Percentiles rank a stretch among this genome's conserved stretches.
phyloP scores from a whole-genome alignment of 495 filamentous ascomycete genomes.

The Aspergillus sparsus region DNA sequence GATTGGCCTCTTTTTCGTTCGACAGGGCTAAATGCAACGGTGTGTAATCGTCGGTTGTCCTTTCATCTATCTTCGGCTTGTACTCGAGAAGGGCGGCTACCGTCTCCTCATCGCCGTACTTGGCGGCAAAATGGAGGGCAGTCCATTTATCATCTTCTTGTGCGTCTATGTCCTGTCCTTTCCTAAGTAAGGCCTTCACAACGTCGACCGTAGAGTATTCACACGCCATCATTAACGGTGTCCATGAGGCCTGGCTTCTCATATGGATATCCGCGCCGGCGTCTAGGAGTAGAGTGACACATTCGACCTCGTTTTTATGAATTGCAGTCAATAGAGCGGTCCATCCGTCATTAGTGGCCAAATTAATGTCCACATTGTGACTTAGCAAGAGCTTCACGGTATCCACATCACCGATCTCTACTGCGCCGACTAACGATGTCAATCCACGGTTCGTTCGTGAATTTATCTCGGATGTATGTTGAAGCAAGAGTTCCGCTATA shows the following conservation, averaged over 20 bases:
- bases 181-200: conserved; percentile 23
- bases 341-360: neutral
- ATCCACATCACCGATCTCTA: neutral
- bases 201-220: conserved; percentile 13
- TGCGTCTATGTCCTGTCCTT: conserved; percentile 24
- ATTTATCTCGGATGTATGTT: neutral
- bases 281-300: conserved; percentile 11
- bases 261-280: conserved; percentile 13
- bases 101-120: neutral
- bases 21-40: neutral
- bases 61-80: conserved; percentile 12
- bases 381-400: neutral
- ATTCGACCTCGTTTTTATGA: neutral
- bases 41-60: neutral
- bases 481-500: neutral
- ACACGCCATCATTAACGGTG: conserved; percentile 11
- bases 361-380: neutral
- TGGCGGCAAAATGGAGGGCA: conserved; percentile 28
- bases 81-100: conserved; percentile 18
- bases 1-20: neutral
- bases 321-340: neutral
- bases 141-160: conserved; percentile 22
- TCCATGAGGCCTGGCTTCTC: neutral
- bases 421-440: neutral
- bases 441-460: neutral